Percentiles rank a stretch among this genome's conserved stretches.
Conservation (phyloP, 129 eudicot genomes). For the Solidago caesia region DNA sequence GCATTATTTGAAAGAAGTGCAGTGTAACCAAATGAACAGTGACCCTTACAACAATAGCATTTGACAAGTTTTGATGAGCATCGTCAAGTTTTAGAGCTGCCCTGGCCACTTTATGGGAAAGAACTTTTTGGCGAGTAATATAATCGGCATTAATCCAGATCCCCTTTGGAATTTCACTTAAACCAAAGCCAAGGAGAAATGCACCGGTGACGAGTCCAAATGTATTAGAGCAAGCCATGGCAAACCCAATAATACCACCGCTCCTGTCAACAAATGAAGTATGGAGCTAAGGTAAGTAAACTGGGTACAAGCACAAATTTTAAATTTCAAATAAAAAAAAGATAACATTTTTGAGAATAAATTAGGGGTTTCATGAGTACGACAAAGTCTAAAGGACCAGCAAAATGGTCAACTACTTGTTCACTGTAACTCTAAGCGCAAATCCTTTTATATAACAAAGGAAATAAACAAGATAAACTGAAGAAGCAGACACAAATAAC, state of each 20-base stretch:
- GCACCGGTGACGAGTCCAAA: constrained; percentile 98
- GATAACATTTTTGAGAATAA: neutral
- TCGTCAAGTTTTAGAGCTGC: constrained; percentile 87
- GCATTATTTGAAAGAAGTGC: neutral
- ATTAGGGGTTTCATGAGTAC: neutral
- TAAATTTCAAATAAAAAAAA: neutral
- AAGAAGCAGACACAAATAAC: no score
- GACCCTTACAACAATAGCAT: constrained; percentile 88
- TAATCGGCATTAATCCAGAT: constrained; percentile 77
- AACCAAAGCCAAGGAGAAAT: constrained; percentile 91
- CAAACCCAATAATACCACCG: constrained; percentile 77
- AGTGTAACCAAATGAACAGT: neutral
- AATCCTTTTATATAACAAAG: no score
- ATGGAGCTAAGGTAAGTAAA: constrained; percentile 10
- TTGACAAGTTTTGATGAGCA: constrained; percentile 88
- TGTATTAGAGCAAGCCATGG: constrained; percentile 98
- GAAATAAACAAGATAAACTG: no score
- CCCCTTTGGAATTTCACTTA: constrained; percentile 89
- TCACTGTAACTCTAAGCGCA: no score
- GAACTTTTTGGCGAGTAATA: constrained; percentile 62
- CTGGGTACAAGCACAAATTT: neutral
- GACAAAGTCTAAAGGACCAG: neutral
- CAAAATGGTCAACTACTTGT: no score
- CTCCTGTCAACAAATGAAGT: constrained; percentile 46
- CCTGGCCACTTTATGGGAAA: constrained; percentile 90